Percentiles rank a stretch among this genome's conserved stretches.
These are phyloP conservation scores for Kurtzmaniella quercitrusa DNA, from an alignment of 1,139 yeast species.

Conservation along the genomic window DNA sequence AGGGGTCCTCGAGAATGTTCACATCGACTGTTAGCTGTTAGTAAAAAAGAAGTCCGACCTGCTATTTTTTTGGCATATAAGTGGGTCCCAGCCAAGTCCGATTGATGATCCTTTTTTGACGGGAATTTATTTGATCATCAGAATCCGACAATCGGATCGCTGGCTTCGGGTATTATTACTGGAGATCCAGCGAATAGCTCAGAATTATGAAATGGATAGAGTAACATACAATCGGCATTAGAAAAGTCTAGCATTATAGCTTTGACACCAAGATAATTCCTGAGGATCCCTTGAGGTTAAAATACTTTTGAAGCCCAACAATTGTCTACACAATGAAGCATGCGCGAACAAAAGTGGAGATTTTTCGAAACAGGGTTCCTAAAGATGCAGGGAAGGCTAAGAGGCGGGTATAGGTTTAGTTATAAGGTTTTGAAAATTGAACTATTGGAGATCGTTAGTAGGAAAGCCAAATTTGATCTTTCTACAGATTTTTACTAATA, in stretches of 20 bases:
- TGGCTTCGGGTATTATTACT: too few relatives aligned
- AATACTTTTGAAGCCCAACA: not conserved
- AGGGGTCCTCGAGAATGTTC: slow-evolving; percentile 36
- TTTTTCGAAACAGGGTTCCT: not conserved
- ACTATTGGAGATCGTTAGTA: too few relatives aligned
- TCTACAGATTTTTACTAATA: too few relatives aligned
- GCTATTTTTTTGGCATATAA: too few relatives aligned
- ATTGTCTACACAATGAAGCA: not conserved
- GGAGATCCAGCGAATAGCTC: not conserved
- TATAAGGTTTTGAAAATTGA: too few relatives aligned
- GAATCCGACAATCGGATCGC: too few relatives aligned
- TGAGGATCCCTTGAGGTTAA: not conserved
- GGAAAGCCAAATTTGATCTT: too few relatives aligned
- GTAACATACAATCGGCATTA: slow-evolving; percentile 6
- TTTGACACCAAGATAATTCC: not conserved
- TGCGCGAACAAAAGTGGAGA: not conserved
- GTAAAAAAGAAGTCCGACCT: not conserved
- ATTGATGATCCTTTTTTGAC: too few relatives aligned
- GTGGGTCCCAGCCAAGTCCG: too few relatives aligned
- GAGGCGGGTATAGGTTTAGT: not conserved
- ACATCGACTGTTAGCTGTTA: slow-evolving; percentile 20
- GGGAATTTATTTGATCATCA: too few relatives aligned
- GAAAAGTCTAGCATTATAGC: slow-evolving; percentile 4
- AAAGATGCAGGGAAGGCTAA: not conserved
- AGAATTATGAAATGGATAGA: not conserved